Conservation (phyloP, 129 eudicot genomes). For the Apium graveolens region DNA sequence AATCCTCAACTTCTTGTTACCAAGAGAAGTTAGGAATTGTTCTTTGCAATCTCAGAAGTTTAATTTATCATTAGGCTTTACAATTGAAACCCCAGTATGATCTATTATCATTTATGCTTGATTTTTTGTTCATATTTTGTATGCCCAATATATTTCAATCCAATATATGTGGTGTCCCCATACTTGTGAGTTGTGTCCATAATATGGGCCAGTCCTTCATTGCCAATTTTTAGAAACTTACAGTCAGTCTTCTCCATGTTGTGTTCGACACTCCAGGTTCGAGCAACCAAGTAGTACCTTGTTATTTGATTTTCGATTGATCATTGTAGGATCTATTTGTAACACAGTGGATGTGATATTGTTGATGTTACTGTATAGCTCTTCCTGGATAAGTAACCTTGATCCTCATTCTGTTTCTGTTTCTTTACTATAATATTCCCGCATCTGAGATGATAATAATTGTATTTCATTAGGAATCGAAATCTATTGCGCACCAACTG, state of each 20-base stretch:
- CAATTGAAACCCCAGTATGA: not conserved
- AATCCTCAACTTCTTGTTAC: not conserved
- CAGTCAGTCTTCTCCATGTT: not conserved
- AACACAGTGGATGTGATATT: not conserved
- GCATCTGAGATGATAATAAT: not conserved
- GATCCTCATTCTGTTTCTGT: not conserved
- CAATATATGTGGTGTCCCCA: not conserved
- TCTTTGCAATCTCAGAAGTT: not conserved
- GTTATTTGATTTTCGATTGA: not conserved
- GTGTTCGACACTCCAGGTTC: not conserved
- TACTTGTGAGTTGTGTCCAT: not conserved
- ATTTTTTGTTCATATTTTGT: not conserved
- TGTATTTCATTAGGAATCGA: slow-evolving; percentile 56
- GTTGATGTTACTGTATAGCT: not conserved
- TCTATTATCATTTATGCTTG: too few relatives aligned
- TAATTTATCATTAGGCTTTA: not conserved
- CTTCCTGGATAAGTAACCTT: not conserved
- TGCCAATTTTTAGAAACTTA: not conserved
- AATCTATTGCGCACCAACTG: slow-evolving; percentile 98
- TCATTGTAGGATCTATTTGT: not conserved
- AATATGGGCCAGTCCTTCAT: not conserved
- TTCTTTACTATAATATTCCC: not conserved
- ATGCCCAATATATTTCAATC: not conserved
- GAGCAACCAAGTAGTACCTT: not conserved
- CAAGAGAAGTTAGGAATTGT: not conserved